Evolutionary conservation across 441 rosid genomes (phyloP).

Genomic region (Adansonia gregorii): DNA sequence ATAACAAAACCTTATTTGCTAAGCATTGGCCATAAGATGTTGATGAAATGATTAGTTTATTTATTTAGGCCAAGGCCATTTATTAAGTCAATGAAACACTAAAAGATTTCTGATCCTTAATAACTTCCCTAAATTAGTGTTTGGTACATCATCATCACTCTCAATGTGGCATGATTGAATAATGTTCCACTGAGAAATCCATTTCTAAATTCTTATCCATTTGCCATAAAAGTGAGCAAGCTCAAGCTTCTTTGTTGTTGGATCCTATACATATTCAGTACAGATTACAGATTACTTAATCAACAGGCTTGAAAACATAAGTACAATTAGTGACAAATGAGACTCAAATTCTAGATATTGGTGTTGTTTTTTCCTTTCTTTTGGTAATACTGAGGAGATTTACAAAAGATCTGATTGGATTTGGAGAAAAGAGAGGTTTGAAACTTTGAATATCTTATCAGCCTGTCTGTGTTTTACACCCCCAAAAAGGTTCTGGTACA

Average conservation of each 20-base stretch:
- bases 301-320: conserved; percentile 13
- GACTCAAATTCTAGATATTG: not conserved
- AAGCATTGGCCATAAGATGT: not conserved
- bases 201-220: not conserved
- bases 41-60: not conserved
- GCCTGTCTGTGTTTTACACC: conserved; percentile 1
- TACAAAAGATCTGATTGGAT: not conserved
- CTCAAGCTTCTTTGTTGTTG: not conserved
- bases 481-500: not conserved
- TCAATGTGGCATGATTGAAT: not conserved
- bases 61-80: not conserved
- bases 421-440: not conserved
- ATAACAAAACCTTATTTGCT: not conserved
- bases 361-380: not conserved
- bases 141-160: conserved; percentile 10
- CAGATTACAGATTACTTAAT: not conserved
- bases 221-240: not conserved
- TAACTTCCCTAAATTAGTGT: conserved; percentile 7
- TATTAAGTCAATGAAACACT: not conserved
- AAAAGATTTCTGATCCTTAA: no score
- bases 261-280: not conserved
- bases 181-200: not conserved
- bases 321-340: conserved; percentile 13
- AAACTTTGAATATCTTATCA: conserved; percentile 6
- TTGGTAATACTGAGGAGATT: not conserved